Base-by-base conservation (phyloP, 306 rosid species). In the Medicago truncatula region DNA sequence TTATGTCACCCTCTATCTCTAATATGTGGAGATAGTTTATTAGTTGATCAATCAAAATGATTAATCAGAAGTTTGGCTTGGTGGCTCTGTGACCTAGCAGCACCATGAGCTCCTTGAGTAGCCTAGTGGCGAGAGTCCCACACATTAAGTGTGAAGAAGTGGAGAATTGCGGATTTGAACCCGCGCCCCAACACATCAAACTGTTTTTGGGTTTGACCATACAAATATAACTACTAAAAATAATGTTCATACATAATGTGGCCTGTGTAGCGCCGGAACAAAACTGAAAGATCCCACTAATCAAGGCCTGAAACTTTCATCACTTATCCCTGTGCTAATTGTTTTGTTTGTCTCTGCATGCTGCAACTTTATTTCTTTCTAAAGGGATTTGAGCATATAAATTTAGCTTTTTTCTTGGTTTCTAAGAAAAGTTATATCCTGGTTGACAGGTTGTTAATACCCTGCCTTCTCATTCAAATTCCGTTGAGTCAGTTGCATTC, bases 401-500 rank as follows among this genome's bases (percentile, higher is more conserved):
- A 25, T 25, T 25, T 25, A 25, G 28, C n/a, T n/a, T n/a, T n/a
- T n/a, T 2, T 25, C 2, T 25, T 25, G 28, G 28, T 25, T 25
- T 25, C 28, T 25, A 25, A 25, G 28, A 25, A 21, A 25, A 25
- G 28, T 25, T 25, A 3, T 25, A 25, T 25, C 2, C 28, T 25
- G 28, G 40, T 72, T 54, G 75, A 83, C 86, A 95, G 99, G 99
- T 95, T 72, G 88, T 92, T 46, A 89, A 73, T 80, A 72, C 93
- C 20, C 82, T 87, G 78, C 56, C 78, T 80, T 77, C 97, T 76
- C 97, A 85, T 80, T 71, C 88, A 11, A 95, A 86, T 75, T 92
- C 99, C 53, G 80, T 92, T 0, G 99, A 95, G 77, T 89, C 97
- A 79, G 83, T 90, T 56, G 93, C 75, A 61, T 81, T 95, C 60